Evolutionary conservation across 345 rosid species (phyloP), one percentile per base, ranked within the genome.

Genomic region (Lepidium aucheri): DNA sequence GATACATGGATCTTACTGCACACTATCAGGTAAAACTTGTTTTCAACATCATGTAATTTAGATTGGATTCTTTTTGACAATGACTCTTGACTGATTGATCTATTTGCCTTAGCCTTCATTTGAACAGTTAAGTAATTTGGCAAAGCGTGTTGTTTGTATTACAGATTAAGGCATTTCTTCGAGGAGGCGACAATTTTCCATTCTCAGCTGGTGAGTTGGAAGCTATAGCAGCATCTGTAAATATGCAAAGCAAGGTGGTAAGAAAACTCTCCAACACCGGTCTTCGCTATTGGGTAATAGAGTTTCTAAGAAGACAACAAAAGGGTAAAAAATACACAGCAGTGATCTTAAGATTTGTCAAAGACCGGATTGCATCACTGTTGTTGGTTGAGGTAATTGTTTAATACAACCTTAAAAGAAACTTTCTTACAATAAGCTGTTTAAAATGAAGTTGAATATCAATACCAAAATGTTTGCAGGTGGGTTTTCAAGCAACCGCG

Each of bases 1-100:
- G 97, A 67, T 93, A 93, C 69, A 78, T 86, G 88, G 98, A 93
- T 78, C 97, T 93, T 74, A 84, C 91, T 71, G 96, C 98, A 38
- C 98, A 93, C 76, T 93, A 88, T 80, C 97, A 93, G 92, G 98
- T 84, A 17, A 54, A 28, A 26, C 28, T 15, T 6, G 1, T 42
- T 47, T 55, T 32, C 47, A n/a, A 18, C 64, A 34, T 53, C 26
- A 1, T 32, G 49, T 24, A 44, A 26, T 45, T 15, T 11, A 14
- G 7, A 44, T 35, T 43, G 20, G 59, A 11, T 17, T 41, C 28
- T 8, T 30, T 3, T 40, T 30, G 47, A 38, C 12, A 50, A 9
- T 36, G 4, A 26, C 15, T 39, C 26, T 63, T 35, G 33, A n/a
- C 34, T 18, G 46, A 15, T 49, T 49, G 36, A 9, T 26, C 38